A percentile compares a stretch with the other conserved stretches of the same genome.
phyloP scores from a whole-genome alignment of 441 rosid species.

The Pelargonium australe region DNA sequence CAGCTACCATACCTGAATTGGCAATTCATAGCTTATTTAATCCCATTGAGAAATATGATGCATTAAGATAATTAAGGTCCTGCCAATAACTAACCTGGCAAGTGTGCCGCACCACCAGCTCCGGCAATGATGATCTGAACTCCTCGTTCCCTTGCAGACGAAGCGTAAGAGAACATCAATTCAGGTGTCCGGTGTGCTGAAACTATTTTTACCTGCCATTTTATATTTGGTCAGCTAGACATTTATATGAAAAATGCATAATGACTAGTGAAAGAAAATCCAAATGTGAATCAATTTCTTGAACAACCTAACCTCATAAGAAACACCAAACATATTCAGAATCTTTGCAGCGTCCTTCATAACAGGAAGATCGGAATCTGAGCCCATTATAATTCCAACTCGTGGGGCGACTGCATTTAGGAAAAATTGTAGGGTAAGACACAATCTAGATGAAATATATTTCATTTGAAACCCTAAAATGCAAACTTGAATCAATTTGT shows the following conservation, averaged over 20 bases:
- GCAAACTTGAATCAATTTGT: not conserved
- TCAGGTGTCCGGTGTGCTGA: constrained; percentile 94
- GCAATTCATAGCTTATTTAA: constrained; percentile 5
- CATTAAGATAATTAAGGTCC: not conserved
- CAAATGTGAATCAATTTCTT: constrained; percentile 4
- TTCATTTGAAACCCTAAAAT: not conserved
- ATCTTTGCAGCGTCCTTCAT: constrained; percentile 90
- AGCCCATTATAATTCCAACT: constrained; percentile 93
- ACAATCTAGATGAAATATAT: not conserved
- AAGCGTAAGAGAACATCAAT: constrained; percentile 77
- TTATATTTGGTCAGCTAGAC: constrained; percentile 13
- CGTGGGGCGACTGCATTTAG: constrained; percentile 52
- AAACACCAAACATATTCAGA: constrained; percentile 57
- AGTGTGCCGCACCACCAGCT: constrained; percentile 98
- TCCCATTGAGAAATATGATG: not conserved
- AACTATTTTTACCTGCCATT: constrained; percentile 60
- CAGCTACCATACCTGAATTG: constrained; percentile 84
- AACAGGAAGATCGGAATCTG: constrained; percentile 92
- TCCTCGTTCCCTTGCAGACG: constrained; percentile 59
- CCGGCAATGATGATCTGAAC: constrained; percentile 84
- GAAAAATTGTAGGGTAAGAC: constrained; percentile 9
- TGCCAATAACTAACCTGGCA: constrained; percentile 53
- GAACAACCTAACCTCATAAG: constrained; percentile 55
- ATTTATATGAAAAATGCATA: not conserved
- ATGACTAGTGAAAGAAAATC: not conserved